Percentiles rank a stretch among this genome's conserved stretches.
These are phyloP conservation scores for Talaromyces borbonicus DNA, from an alignment of 495 filamentous ascomycete genomes.

Conservation along the genomic window DNA sequence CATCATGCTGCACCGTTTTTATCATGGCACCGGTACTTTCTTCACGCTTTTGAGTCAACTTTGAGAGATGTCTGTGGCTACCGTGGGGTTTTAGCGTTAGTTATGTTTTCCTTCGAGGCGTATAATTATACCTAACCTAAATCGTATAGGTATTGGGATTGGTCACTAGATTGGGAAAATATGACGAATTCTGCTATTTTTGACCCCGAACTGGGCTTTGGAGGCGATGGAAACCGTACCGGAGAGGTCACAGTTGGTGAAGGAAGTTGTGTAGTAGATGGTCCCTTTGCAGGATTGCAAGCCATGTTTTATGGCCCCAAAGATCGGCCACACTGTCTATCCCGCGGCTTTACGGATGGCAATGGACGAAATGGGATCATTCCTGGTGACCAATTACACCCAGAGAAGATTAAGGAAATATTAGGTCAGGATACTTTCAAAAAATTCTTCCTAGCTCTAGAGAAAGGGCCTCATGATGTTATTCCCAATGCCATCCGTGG, in stretches of 20 bases:
- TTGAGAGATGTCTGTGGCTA: slow-evolving; percentile 37
- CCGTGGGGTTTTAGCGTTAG: slow-evolving; percentile 33
- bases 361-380: slow-evolving; percentile 10
- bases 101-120: neutral
- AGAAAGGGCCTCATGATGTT: slow-evolving; percentile 15
- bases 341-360: slow-evolving; percentile 16
- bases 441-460: slow-evolving; percentile 10
- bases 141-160: slow-evolving; percentile 16
- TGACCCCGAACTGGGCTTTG: slow-evolving; percentile 16
- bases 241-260: slow-evolving; percentile 9
- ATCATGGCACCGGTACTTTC: slow-evolving; percentile 41
- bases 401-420: slow-evolving; percentile 10
- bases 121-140: neutral
- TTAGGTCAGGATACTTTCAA: slow-evolving; percentile 13
- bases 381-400: slow-evolving; percentile 5
- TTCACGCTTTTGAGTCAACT: slow-evolving; percentile 31
- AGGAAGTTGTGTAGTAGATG: slow-evolving; percentile 16
- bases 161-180: slow-evolving; percentile 15
- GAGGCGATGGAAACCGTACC: slow-evolving; percentile 17
- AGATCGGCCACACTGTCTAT: slow-evolving; percentile 25
- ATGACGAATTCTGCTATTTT: slow-evolving; percentile 20
- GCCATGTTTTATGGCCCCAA: slow-evolving; percentile 18
- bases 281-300: slow-evolving; percentile 25
- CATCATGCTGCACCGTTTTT: slow-evolving; percentile 26
- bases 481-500: slow-evolving; percentile 15